phyloP scores from a whole-genome alignment of 768 basidiomycete genomes.

The Hericium rajendrae region DNA sequence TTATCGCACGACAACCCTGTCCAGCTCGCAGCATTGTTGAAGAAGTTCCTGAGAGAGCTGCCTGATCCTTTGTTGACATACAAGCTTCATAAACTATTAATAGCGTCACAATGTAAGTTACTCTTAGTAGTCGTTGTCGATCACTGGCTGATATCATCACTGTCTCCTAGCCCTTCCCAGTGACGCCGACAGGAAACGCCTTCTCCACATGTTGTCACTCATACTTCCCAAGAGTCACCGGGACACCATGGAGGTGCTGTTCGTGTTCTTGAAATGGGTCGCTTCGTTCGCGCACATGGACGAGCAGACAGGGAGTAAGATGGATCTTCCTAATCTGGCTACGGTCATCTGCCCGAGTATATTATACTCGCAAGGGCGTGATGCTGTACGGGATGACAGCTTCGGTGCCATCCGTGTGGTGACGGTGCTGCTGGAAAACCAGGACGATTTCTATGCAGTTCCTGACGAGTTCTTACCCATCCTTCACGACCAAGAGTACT shows the following conservation, averaged over 20 bases:
- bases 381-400: constrained; percentile 87
- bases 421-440: constrained; percentile 78
- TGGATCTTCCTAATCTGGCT: constrained; percentile 93
- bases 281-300: constrained; percentile 98
- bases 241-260: constrained; percentile 95
- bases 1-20: constrained; percentile 92
- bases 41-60: constrained; percentile 93
- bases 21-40: constrained; percentile 90
- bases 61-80: constrained; percentile 95
- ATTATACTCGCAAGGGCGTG: constrained; percentile 77
- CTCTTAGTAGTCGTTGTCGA: not conserved
- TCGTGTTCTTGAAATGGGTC: constrained; percentile 99
- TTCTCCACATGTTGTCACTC: constrained; percentile 78
- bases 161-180: constrained; percentile 54
- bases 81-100: constrained; percentile 82
- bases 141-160: constrained; percentile 4
- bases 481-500: constrained; percentile 87
- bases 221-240: constrained; percentile 89
- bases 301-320: constrained; percentile 94
- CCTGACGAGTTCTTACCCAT: constrained; percentile 84
- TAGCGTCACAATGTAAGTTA: constrained; percentile 74
- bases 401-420: constrained; percentile 82
- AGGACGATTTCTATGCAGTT: constrained; percentile 94
- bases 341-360: constrained; percentile 99
- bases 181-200: constrained; percentile 70